These are phyloP conservation scores for Ciborinia camelliae DNA, from an alignment of 2,329 filamentous ascomycete species.

Conservation along the genomic window DNA sequence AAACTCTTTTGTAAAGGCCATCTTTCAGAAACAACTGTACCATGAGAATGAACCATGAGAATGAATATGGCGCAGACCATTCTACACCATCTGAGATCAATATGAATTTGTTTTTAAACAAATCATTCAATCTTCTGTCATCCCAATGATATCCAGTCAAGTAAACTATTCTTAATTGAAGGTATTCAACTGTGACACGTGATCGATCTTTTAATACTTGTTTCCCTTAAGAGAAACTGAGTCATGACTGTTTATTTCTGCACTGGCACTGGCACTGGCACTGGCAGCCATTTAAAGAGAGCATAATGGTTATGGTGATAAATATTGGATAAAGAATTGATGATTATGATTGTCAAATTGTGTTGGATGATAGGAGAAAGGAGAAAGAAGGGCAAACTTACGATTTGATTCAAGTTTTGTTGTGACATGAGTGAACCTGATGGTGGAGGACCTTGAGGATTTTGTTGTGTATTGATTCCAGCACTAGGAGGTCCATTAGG, in stretches of 20 bases:
- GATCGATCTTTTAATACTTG: background rate
- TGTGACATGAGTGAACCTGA: slow-evolving; percentile 61
- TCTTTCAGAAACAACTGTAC: background rate
- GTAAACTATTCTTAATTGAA: background rate
- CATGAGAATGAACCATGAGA: background rate
- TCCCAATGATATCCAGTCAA: background rate
- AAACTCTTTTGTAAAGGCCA: background rate
- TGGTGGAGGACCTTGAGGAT: slow-evolving; percentile 46
- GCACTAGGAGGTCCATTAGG: slow-evolving; percentile 45
- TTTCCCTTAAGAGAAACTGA: background rate
- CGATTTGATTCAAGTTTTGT: slow-evolving; percentile 93
- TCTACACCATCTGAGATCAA: no score
- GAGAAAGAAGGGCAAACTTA: slow-evolving; percentile 51
- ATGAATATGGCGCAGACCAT: background rate
- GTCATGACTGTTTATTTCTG: background rate
- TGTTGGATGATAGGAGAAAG: no score
- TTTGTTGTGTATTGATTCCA: slow-evolving; percentile 46
- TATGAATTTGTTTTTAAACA: no score
- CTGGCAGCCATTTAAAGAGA: background rate
- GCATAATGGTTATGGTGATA: background rate
- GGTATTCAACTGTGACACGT: background rate
- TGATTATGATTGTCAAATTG: background rate
- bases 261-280: slow-evolving; percentile 6
- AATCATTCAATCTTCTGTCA: background rate
- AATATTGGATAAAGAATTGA: background rate